These are phyloP conservation scores for Aspergillus kassunensis DNA, from an alignment of 495 filamentous ascomycete species.

Conservation along the genomic window DNA sequence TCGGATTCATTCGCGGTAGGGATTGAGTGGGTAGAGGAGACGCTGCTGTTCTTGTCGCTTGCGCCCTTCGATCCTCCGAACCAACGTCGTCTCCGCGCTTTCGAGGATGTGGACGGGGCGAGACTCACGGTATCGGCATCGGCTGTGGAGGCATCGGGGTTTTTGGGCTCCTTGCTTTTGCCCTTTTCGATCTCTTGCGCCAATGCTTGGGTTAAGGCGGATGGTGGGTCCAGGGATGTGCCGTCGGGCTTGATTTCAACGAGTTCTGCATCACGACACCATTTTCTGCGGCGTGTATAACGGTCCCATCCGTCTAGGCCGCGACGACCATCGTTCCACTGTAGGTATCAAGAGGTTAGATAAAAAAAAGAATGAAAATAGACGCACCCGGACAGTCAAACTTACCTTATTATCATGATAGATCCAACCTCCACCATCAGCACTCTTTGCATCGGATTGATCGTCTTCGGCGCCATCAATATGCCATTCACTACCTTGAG, in stretches of 20 bases:
- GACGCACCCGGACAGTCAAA: constrained; percentile 6
- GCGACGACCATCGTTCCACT: constrained; percentile 92
- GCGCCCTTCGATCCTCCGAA: constrained; percentile 39
- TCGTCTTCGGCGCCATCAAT: constrained; percentile 69
- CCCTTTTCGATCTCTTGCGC: constrained; percentile 21
- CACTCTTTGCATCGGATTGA: constrained; percentile 33
- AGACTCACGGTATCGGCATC: constrained; percentile 31
- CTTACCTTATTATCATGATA: constrained; percentile 96
- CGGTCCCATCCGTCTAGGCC: constrained; percentile 91
- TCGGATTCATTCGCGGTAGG: constrained; percentile 21
- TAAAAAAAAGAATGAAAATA: not conserved
- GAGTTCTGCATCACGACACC: constrained; percentile 93
- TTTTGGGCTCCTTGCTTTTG: constrained; percentile 15
- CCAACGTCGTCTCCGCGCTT: constrained; percentile 39
- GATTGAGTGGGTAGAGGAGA: constrained; percentile 18
- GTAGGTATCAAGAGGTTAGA: not conserved
- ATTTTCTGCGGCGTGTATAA: constrained; percentile 91
- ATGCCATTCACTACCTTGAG: constrained; percentile 75
- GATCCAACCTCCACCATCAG: constrained; percentile 80
- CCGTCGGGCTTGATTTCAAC: constrained; percentile 61
- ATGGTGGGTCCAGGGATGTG: constrained; percentile 22
- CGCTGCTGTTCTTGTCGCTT: constrained; percentile 28
- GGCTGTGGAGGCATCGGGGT: constrained; percentile 17
- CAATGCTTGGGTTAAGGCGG: constrained; percentile 31
- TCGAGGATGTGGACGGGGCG: constrained; percentile 30